phyloP scores from a whole-genome alignment of 805 yeast species.

The Spathaspora boniae region DNA sequence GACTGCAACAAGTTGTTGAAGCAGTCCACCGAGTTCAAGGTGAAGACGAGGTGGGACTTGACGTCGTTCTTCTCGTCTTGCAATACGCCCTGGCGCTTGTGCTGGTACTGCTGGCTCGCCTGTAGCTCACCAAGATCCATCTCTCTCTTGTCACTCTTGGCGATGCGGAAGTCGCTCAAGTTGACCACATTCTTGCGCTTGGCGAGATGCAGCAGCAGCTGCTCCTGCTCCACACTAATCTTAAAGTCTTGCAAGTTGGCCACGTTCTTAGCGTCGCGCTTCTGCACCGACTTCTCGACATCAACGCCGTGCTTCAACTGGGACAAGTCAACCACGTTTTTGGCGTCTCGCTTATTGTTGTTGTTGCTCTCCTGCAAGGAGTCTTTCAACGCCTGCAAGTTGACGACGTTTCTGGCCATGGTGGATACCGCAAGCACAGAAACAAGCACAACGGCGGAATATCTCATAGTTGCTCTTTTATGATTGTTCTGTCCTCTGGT shows the following conservation, averaged over 20 bases:
- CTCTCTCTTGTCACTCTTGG: slow-evolving; percentile 10
- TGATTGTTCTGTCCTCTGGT: no score
- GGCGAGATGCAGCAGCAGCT: no score
- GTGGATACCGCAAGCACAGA: slow-evolving; percentile 4
- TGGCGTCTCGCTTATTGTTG: slow-evolving; percentile 15
- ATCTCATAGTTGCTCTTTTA: no score
- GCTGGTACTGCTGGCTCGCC: slow-evolving; percentile 5
- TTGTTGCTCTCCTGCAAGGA: slow-evolving; percentile 1
- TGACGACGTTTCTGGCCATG: slow-evolving; percentile 16
- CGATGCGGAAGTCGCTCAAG: slow-evolving; percentile 9
- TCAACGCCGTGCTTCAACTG: slow-evolving; percentile 9
- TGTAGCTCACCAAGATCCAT: slow-evolving; percentile 3
- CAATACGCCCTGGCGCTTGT: slow-evolving; percentile 4
- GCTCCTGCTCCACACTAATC: neutral
- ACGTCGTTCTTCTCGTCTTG: slow-evolving; percentile 8
- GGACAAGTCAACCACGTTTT: slow-evolving; percentile 15
- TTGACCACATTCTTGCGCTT: slow-evolving; percentile 15
- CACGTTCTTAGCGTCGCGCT: slow-evolving; percentile 9
- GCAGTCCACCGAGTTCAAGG: slow-evolving; percentile 13
- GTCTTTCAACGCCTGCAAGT: slow-evolving; percentile 13
- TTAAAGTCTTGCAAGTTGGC: slow-evolving; percentile 6
- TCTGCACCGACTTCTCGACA: neutral
- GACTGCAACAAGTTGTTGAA: slow-evolving; percentile 27
- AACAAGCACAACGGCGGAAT: no score
- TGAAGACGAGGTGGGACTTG: slow-evolving; percentile 4